These are phyloP conservation scores for Colletotrichum lindemuthianum DNA, from an alignment of 2,329 filamentous ascomycete species.

Conservation along the genomic window DNA sequence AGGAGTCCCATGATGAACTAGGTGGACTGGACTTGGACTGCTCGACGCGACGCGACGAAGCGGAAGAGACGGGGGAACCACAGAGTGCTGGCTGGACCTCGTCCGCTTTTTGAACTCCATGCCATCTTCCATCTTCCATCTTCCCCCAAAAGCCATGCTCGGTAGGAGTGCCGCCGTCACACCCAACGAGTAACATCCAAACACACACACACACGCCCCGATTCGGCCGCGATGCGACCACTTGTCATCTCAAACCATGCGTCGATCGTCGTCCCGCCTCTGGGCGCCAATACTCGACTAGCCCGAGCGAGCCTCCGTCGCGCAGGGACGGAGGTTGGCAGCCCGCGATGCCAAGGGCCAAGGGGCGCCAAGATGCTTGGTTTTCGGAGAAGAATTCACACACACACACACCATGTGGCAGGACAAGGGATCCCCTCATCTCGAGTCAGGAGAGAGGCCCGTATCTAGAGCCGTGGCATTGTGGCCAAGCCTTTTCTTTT, in stretches of 20 bases:
- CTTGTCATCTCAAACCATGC: background rate
- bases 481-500: background rate
- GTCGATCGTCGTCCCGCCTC: conserved; percentile 6
- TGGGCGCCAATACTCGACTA: conserved; percentile 8
- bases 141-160: background rate
- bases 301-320: background rate
- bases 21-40: background rate
- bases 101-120: too few relatives aligned
- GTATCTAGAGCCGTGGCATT: background rate
- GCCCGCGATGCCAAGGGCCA: conserved; percentile 27
- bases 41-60: too few relatives aligned
- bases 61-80: too few relatives aligned
- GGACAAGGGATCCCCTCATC: background rate
- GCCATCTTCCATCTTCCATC: background rate
- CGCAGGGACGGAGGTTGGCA: conserved; percentile 14
- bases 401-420: background rate
- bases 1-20: background rate
- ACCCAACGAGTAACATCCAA: background rate
- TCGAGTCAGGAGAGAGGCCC: background rate
- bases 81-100: too few relatives aligned
- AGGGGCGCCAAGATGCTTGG: conserved; percentile 30
- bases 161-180: conserved; percentile 13
- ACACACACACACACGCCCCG: conserved; percentile 10
- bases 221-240: conserved; percentile 16
- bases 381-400: background rate